phyloP scores from a whole-genome alignment of 108 stramenopile genomes.

The Cyclostephanos invisitatus region DNA sequence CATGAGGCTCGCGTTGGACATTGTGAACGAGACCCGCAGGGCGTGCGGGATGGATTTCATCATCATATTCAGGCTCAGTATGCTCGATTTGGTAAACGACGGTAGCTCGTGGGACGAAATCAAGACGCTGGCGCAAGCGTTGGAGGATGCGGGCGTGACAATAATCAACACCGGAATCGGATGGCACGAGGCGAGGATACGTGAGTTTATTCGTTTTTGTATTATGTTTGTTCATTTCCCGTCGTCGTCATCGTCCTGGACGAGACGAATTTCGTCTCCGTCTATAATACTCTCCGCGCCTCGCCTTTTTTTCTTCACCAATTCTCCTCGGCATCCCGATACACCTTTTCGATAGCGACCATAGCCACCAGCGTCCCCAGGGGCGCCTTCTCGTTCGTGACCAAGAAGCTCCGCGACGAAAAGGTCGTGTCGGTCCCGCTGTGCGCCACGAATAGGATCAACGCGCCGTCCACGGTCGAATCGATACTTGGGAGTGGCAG shows the following conservation, averaged over 20 bases:
- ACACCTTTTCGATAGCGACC: conserved; percentile 54
- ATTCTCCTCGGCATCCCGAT: not conserved
- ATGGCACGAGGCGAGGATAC: conserved; percentile 98
- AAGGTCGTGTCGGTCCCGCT: conserved; percentile 80
- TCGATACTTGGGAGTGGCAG: conserved; percentile 65
- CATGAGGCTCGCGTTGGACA: conserved; percentile 87
- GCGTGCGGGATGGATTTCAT: conserved; percentile 92
- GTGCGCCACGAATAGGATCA: conserved; percentile 98
- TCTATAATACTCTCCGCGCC: too few species aligned
- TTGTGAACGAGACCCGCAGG: conserved; percentile 81
- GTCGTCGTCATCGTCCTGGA: too few species aligned
- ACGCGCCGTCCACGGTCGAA: conserved; percentile 90
- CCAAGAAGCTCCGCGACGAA: conserved; percentile 80
- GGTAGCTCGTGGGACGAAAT: conserved; percentile 96
- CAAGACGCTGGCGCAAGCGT: conserved; percentile 71
- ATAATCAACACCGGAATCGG: conserved; percentile 99
- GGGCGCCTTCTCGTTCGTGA: conserved; percentile 92
- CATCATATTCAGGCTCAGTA: conserved; percentile 94
- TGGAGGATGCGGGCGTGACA: conserved; percentile 91
- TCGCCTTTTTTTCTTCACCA: not conserved
- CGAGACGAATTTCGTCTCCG: too few species aligned
- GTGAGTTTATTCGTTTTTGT: conserved; percentile 16
- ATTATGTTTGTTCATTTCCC: too few species aligned
- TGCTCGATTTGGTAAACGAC: conserved; percentile 94
- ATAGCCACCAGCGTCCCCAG: conserved; percentile 97